Evolutionary conservation across 2,329 filamentous ascomycete species (phyloP).

Genomic region (Fusarium sarcochroum): DNA sequence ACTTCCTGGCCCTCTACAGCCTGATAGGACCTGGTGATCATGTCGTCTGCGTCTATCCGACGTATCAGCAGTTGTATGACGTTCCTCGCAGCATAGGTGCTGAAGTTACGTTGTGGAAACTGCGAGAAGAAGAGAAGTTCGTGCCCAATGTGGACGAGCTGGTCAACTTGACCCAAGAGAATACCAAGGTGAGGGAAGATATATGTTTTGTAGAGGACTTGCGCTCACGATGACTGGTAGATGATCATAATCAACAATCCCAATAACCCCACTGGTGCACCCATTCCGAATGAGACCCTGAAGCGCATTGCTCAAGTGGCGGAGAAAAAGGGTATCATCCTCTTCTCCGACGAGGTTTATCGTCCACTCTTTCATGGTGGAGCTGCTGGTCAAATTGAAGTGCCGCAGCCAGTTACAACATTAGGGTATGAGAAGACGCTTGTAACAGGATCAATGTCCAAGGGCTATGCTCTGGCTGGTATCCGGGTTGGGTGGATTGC

Average conservation of each 20-base stretch:
- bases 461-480: slow-evolving; percentile 86
- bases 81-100: slow-evolving; percentile 82
- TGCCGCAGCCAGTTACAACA: slow-evolving; percentile 75
- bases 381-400: slow-evolving; percentile 64
- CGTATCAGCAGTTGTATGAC: slow-evolving; percentile 86
- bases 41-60: slow-evolving; percentile 88
- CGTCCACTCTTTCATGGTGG: slow-evolving; percentile 81
- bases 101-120: slow-evolving; percentile 82
- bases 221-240: slow-evolving; percentile 28
- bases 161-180: slow-evolving; percentile 72
- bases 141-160: slow-evolving; percentile 77
- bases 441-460: slow-evolving; percentile 85
- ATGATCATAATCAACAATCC: slow-evolving; percentile 76
- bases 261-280: slow-evolving; percentile 84
- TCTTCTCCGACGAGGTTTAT: slow-evolving; percentile 87
- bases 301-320: slow-evolving; percentile 75
- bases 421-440: slow-evolving; percentile 80
- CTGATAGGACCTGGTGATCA: slow-evolving; percentile 82
- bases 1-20: slow-evolving; percentile 83
- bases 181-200: slow-evolving; percentile 74
- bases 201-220: background rate
- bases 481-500: slow-evolving; percentile 88
- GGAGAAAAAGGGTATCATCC: slow-evolving; percentile 70
- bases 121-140: slow-evolving; percentile 75
- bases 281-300: slow-evolving; percentile 74